Evolutionary conservation across 768 basidiomycete genomes (phyloP).

Genomic region (Boletellus ananiceps): DNA sequence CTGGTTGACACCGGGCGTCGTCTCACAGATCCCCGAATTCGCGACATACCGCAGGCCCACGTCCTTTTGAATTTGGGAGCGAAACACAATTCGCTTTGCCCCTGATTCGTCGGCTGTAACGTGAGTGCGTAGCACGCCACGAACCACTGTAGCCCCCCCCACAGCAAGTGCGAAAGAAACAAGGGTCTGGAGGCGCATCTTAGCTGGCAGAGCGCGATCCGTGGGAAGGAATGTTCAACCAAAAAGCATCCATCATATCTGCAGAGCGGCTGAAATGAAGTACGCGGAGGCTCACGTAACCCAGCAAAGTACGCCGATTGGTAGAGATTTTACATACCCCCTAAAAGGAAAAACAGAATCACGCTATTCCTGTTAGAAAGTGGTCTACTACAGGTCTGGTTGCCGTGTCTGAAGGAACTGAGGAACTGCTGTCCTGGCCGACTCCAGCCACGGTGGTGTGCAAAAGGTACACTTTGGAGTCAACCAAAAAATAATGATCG

Average conservation of each 20-base stretch:
- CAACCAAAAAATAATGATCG: too few species aligned
- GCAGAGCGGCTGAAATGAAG: too few species aligned
- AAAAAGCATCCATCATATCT: too few species aligned
- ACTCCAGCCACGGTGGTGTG: too few species aligned
- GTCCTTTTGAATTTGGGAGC: slow-evolving; percentile 19
- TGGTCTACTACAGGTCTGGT: neutral
- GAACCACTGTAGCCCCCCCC: neutral
- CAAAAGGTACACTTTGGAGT: too few species aligned
- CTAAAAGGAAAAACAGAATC: too few species aligned
- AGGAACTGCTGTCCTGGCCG: too few species aligned
- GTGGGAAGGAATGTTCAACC: neutral
- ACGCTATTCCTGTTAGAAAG: too few species aligned
- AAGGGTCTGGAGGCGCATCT: slow-evolving; percentile 12
- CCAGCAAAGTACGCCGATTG: too few species aligned
- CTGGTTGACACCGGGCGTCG: slow-evolving; percentile 55
- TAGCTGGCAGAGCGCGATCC: neutral
- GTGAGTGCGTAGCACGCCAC: neutral
- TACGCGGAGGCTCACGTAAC: too few species aligned
- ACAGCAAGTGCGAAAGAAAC: neutral
- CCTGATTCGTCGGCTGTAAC: neutral
- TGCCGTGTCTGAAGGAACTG: too few species aligned
- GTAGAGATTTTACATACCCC: too few species aligned
- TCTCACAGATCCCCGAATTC: slow-evolving; percentile 63
- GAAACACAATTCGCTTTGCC: slow-evolving; percentile 2
- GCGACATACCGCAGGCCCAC: slow-evolving; percentile 44